phyloP scores from a whole-genome alignment of 2,329 filamentous ascomycete genomes.

The Trichoderma afroharzianum region DNA sequence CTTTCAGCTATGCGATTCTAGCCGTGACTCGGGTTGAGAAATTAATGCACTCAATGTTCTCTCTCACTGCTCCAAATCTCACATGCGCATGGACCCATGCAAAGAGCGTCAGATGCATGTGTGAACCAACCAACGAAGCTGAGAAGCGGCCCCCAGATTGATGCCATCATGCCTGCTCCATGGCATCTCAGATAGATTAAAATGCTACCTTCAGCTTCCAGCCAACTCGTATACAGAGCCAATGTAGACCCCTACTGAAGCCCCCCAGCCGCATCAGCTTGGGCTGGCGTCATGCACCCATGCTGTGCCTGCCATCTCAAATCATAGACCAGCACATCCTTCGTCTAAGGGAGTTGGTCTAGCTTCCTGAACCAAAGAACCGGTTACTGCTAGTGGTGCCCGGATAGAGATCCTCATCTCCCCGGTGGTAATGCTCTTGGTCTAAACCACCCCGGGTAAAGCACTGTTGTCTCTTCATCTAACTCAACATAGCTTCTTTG shows the following conservation, averaged over 20 bases:
- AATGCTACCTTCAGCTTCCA: not conserved
- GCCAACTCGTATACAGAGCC: not conserved
- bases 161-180: not conserved
- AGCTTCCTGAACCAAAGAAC: not conserved
- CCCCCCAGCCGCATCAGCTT: not conserved
- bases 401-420: constrained; percentile 6
- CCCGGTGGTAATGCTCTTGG: not conserved
- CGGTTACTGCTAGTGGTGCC: not conserved
- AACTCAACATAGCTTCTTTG: not conserved
- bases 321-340: not conserved
- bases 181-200: not conserved
- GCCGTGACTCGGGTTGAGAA: not conserved
- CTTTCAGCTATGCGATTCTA: not conserved
- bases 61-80: not conserved
- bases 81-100: not conserved
- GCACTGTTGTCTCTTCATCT: not conserved
- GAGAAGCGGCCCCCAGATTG: not conserved
- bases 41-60: not conserved
- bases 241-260: not conserved
- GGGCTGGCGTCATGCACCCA: not conserved
- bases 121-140: not conserved
- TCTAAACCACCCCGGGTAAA: not conserved
- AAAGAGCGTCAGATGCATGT: not conserved
- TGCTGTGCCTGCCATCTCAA: not conserved
- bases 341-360: not conserved